A percentile compares a stretch with the other conserved stretches of the same genome.
Conservation (phyloP, 495 filamentous ascomycete genomes). For the Rhypophila decipiens region DNA sequence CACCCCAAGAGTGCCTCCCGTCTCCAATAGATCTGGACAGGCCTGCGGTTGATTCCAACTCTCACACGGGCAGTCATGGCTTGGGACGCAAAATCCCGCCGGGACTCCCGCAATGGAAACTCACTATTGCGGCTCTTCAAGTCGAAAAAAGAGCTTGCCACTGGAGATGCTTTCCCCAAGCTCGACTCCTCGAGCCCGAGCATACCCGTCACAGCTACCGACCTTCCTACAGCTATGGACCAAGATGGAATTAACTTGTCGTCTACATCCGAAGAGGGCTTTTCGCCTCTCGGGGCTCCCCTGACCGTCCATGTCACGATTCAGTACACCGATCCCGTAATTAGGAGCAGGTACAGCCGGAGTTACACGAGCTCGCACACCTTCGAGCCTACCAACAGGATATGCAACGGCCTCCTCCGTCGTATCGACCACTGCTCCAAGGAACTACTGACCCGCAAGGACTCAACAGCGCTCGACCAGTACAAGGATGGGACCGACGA, state of each 20-base stretch:
- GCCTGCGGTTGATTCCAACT: neutral
- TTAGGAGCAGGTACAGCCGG: slow-evolving; percentile 28
- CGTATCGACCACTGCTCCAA: slow-evolving; percentile 42
- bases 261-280: slow-evolving; percentile 20
- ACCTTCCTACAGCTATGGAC: slow-evolving; percentile 12
- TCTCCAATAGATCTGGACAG: neutral
- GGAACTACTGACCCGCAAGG: slow-evolving; percentile 42
- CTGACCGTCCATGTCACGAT: slow-evolving; percentile 36
- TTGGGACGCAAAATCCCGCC: slow-evolving; percentile 19
- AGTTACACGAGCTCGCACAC: slow-evolving; percentile 35
- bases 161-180: slow-evolving; percentile 20
- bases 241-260: slow-evolving; percentile 14
- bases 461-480: slow-evolving; percentile 36
- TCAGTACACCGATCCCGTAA: slow-evolving; percentile 37
- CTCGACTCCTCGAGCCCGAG: slow-evolving; percentile 8
- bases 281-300: slow-evolving; percentile 6
- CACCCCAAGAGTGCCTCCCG: neutral
- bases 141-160: slow-evolving; percentile 9
- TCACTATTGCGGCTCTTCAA: slow-evolving; percentile 1
- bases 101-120: neutral
- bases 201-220: slow-evolving; percentile 7
- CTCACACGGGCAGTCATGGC: slow-evolving; percentile 14
- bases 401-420: slow-evolving; percentile 37
- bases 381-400: slow-evolving; percentile 31
- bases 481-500: slow-evolving; percentile 25